phyloP scores from a whole-genome alignment of 1,284 basidiomycete genomes.

The Sparassis latifolia region DNA sequence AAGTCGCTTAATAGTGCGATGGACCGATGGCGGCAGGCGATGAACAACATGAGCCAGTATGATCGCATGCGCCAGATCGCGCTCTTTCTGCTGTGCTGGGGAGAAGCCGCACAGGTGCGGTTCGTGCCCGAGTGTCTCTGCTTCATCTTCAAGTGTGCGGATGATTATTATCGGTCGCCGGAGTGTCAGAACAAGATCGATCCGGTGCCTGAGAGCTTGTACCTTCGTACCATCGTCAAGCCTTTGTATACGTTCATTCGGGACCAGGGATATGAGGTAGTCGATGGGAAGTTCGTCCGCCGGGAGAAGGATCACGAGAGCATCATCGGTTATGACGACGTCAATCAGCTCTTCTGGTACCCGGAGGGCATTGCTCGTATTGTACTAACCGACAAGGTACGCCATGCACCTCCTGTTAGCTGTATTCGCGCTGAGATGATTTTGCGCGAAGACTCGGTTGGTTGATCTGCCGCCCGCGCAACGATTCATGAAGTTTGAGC shows the following conservation, averaged over 20 bases:
- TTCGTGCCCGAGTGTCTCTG: slow-evolving; percentile 96
- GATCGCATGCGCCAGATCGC: slow-evolving; percentile 96
- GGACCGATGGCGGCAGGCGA: slow-evolving; percentile 93
- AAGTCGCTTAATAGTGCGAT: slow-evolving; percentile 87
- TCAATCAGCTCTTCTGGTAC: slow-evolving; percentile 99
- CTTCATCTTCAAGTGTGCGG: slow-evolving; percentile 99
- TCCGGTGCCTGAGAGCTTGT: slow-evolving; percentile 92
- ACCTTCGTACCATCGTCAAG: slow-evolving; percentile 87
- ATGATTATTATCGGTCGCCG: slow-evolving; percentile 99
- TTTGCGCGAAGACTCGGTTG: slow-evolving; percentile 60
- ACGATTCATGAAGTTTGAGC: slow-evolving; percentile 92
- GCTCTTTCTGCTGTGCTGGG: slow-evolving; percentile 95
- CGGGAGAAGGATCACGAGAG: slow-evolving; percentile 91
- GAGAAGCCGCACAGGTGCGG: slow-evolving; percentile 97
- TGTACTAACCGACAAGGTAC: slow-evolving; percentile 80
- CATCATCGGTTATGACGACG: slow-evolving; percentile 98
- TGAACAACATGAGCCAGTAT: slow-evolving; percentile 99
- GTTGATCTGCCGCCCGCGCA: slow-evolving; percentile 86
- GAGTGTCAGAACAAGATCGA: slow-evolving; percentile 95
- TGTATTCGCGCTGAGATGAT: background rate
- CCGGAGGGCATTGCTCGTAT: slow-evolving; percentile 97
- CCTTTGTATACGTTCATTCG: slow-evolving; percentile 97
- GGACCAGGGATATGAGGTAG: slow-evolving; percentile 96
- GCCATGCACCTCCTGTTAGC: slow-evolving; percentile 7
- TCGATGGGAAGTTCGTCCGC: slow-evolving; percentile 93